Percentiles rank a stretch among this genome's conserved stretches.
Conservation (phyloP, 352 stramenopile species). For the Lagenidium giganteum region DNA sequence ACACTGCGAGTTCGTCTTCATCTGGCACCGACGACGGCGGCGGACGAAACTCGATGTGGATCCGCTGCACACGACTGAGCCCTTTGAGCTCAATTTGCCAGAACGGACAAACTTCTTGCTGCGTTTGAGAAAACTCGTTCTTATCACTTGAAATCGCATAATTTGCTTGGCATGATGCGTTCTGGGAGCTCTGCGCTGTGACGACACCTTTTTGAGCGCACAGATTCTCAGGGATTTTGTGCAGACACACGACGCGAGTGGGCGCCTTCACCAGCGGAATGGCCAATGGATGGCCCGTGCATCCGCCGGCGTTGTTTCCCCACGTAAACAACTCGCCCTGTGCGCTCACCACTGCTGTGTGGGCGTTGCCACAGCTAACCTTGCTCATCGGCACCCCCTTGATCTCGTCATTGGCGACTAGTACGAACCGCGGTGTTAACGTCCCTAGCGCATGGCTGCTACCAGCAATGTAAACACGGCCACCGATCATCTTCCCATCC, state of each 20-base stretch:
- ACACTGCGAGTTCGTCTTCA: not conserved
- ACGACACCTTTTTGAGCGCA: constrained; percentile 24
- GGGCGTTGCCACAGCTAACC: constrained; percentile 59
- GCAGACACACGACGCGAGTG: constrained; percentile 54
- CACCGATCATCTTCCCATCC: constrained; percentile 16
- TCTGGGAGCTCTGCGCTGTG: constrained; percentile 59
- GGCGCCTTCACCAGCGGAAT: constrained; percentile 29
- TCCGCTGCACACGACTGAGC: constrained; percentile 36
- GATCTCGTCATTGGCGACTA: constrained; percentile 12
- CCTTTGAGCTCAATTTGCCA: constrained; percentile 45
- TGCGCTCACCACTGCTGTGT: constrained; percentile 54
- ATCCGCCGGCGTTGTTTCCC: constrained; percentile 66
- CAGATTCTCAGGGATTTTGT: constrained; percentile 50
- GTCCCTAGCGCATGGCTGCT: constrained; percentile 57
- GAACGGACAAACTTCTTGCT: constrained; percentile 75
- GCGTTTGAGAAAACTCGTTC: constrained; percentile 40
- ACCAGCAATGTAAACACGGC: constrained; percentile 50
- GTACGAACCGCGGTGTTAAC: constrained; percentile 56
- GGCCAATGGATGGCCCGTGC: constrained; percentile 42
- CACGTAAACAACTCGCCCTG: constrained; percentile 72
- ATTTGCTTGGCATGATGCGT: constrained; percentile 37
- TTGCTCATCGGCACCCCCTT: constrained; percentile 21
- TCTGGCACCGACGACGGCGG: constrained; percentile 2
- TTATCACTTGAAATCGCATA: constrained; percentile 30
- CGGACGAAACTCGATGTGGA: constrained; percentile 26